A percentile compares a stretch with the other conserved stretches of the same genome.
Conservation (phyloP, 768 basidiomycete genomes). For the Collybiopsis confluens region DNA sequence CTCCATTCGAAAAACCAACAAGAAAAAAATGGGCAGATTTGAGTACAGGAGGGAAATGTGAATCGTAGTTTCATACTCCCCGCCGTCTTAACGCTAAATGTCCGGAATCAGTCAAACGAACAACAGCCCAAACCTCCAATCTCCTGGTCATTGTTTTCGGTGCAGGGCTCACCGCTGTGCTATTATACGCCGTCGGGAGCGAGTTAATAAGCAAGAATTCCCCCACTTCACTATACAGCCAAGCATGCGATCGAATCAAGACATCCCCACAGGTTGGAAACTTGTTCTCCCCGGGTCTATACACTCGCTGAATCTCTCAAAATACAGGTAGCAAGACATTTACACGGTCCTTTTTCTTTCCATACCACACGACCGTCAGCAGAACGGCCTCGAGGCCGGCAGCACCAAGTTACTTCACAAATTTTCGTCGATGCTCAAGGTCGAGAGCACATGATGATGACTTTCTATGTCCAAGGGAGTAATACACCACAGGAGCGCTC, state of each 20-base stretch:
- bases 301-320: conserved; percentile 7
- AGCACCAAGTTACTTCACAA: conserved; percentile 77
- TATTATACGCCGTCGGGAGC: conserved; percentile 75
- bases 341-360: conserved; percentile 65
- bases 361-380: conserved; percentile 81
- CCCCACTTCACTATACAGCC: conserved; percentile 73
- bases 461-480: conserved; percentile 73
- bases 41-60: conserved; percentile 73
- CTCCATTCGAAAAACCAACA: conserved; percentile 47
- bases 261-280: conserved; percentile 40
- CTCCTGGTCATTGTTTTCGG: conserved; percentile 63
- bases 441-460: conserved; percentile 79
- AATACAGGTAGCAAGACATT: conserved; percentile 60
- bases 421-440: conserved; percentile 69
- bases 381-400: conserved; percentile 73
- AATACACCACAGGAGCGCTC: conserved; percentile 20
- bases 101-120: conserved; percentile 40
- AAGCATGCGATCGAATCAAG: conserved; percentile 51
- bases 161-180: conserved; percentile 73
- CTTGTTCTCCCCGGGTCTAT: conserved; percentile 3
- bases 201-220: conserved; percentile 88
- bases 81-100: background rate
- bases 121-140: conserved; percentile 46
- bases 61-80: conserved; percentile 10
- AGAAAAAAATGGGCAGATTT: conserved; percentile 78